Conservation (phyloP, 2,329 filamentous ascomycete species). For the Lachnellula occidentalis region DNA sequence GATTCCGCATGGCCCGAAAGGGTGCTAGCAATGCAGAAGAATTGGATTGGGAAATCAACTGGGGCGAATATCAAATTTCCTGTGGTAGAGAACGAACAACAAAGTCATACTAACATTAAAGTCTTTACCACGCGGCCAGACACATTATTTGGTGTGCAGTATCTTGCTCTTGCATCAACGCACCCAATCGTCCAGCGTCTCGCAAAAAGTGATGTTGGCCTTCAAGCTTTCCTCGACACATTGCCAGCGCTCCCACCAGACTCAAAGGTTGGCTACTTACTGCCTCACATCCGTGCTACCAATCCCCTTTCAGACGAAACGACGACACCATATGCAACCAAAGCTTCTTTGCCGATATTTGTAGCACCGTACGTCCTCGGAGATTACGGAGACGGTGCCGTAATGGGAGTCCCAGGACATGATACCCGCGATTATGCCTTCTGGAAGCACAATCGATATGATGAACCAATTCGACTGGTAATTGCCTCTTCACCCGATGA, state of each 20-base stretch:
- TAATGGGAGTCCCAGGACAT: constrained; percentile 89
- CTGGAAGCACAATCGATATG: constrained; percentile 64
- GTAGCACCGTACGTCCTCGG: constrained; percentile 80
- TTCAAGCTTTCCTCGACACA: constrained; percentile 64
- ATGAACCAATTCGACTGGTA: constrained; percentile 58
- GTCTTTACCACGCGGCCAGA: constrained; percentile 83
- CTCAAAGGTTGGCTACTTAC: constrained; percentile 61
- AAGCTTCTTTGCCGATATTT: constrained; percentile 64
- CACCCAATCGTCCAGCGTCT: constrained; percentile 63
- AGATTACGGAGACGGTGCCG: constrained; percentile 79
- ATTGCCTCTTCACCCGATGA: constrained; percentile 44
- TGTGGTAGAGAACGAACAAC: constrained; percentile 36
- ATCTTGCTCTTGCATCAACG: constrained; percentile 68
- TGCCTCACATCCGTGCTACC: constrained; percentile 55
- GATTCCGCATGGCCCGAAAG: constrained; percentile 72
- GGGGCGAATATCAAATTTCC: constrained; percentile 70
- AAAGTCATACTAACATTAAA: constrained; percentile 42
- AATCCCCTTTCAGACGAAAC: constrained; percentile 60
- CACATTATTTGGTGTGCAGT: constrained; percentile 83
- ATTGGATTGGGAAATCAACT: constrained; percentile 79
- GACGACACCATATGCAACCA: constrained; percentile 43
- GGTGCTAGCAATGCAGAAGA: constrained; percentile 76
- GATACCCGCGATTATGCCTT: constrained; percentile 74
- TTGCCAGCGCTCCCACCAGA: constrained; percentile 50
- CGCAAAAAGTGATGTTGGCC: constrained; percentile 52